phyloP scores from a whole-genome alignment of 2,329 filamentous ascomycete species.

The Pyrenophora seminiperda region DNA sequence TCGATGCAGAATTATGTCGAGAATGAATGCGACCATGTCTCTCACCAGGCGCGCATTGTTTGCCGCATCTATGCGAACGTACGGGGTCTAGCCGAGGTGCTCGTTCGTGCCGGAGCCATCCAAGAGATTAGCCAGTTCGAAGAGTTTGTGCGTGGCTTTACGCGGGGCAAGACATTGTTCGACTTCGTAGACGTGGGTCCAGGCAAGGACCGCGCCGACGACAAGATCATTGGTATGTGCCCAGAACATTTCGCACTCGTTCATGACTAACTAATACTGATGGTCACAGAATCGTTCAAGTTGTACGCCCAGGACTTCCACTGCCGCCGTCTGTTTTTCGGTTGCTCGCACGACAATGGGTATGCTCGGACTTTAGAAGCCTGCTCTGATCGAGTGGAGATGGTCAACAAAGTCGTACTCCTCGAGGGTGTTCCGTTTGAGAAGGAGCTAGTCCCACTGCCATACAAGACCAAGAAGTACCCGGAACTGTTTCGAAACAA shows the following conservation, averaged over 20 bases:
- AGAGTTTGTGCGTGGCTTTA: slow-evolving; percentile 63
- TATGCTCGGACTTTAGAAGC: slow-evolving; percentile 61
- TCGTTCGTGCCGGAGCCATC: slow-evolving; percentile 54
- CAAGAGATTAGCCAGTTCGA: slow-evolving; percentile 52
- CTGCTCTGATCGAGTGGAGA: slow-evolving; percentile 52
- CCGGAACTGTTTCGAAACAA: slow-evolving; percentile 59
- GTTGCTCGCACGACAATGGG: slow-evolving; percentile 62
- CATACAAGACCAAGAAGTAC: slow-evolving; percentile 59
- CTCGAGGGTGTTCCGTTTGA: slow-evolving; percentile 63
- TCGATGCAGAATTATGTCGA: slow-evolving; percentile 53
- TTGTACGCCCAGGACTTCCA: slow-evolving; percentile 62
- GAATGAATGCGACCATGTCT: slow-evolving; percentile 43
- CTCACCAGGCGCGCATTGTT: slow-evolving; percentile 54
- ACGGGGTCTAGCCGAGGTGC: slow-evolving; percentile 56
- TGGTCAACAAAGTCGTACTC: slow-evolving; percentile 58
- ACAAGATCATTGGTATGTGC: slow-evolving; percentile 56
- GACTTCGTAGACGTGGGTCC: slow-evolving; percentile 54
- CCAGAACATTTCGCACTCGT: not conserved
- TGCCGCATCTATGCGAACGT: slow-evolving; percentile 61
- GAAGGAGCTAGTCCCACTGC: slow-evolving; percentile 57
- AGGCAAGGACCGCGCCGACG: slow-evolving; percentile 54
- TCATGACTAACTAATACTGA: slow-evolving; percentile 6
- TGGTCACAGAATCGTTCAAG: slow-evolving; percentile 58
- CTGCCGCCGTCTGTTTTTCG: slow-evolving; percentile 65
- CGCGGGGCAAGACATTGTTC: slow-evolving; percentile 53